Percentiles rank a stretch among this genome's conserved stretches.
Conservation (phyloP, 495 filamentous ascomycete genomes). For the Penicillium steckii region DNA sequence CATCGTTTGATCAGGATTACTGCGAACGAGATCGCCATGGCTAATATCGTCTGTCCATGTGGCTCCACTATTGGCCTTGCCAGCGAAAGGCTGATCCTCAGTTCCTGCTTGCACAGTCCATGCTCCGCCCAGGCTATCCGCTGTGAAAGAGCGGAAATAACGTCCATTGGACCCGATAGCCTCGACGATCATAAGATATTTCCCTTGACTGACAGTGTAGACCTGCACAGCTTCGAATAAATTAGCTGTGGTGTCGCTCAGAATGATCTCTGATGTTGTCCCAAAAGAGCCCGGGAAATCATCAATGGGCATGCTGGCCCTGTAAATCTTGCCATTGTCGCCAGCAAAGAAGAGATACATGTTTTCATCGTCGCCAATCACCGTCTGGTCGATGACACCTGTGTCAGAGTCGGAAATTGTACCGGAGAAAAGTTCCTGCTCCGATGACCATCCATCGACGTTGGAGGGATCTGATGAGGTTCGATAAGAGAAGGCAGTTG, state of each 20-base stretch:
- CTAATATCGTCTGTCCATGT: slow-evolving; percentile 66
- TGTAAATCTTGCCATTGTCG: slow-evolving; percentile 65
- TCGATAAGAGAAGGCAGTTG: slow-evolving; percentile 55
- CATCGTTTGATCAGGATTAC: slow-evolving; percentile 55
- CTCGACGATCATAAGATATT: slow-evolving; percentile 66
- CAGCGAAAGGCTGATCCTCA: slow-evolving; percentile 57
- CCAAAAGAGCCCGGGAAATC: slow-evolving; percentile 62
- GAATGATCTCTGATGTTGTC: slow-evolving; percentile 38
- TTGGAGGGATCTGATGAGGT: slow-evolving; percentile 58
- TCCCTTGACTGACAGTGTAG: slow-evolving; percentile 53
- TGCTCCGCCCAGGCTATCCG: slow-evolving; percentile 47
- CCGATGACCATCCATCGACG: slow-evolving; percentile 53
- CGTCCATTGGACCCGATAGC: slow-evolving; percentile 54
- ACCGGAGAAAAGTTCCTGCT: slow-evolving; percentile 55
- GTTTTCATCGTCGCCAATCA: slow-evolving; percentile 46
- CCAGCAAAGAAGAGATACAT: slow-evolving; percentile 68
- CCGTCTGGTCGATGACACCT: slow-evolving; percentile 54
- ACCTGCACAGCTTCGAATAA: slow-evolving; percentile 65
- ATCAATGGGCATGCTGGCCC: slow-evolving; percentile 54
- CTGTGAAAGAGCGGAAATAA: slow-evolving; percentile 65
- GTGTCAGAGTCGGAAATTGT: slow-evolving; percentile 47
- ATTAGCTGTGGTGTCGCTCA: slow-evolving; percentile 53
- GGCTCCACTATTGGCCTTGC: slow-evolving; percentile 59
- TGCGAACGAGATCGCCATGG: slow-evolving; percentile 58
- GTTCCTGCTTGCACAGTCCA: slow-evolving; percentile 54